Base-by-base conservation (phyloP, 2,329 filamentous ascomycete species). In the Stemphylium vesicarium region DNA sequence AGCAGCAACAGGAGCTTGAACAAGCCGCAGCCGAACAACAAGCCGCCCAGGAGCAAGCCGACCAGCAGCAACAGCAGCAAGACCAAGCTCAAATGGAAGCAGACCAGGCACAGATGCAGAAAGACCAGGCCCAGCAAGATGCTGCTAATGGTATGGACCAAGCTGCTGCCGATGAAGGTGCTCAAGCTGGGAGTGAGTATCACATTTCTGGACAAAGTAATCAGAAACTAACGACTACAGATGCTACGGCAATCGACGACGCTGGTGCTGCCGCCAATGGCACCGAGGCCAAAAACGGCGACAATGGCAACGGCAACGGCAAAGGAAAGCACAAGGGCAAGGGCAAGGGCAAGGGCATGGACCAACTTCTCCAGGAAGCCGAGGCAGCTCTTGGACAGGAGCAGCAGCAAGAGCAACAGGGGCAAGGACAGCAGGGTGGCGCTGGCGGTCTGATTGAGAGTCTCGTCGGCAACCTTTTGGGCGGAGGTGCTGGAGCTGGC, bases 181-280 rank as follows among this genome's bases (percentile, higher is more conserved):
- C 52, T 33, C 43, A 56, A 50, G 60, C 48, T 41, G 55, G 48
- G 43, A 58, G 62, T 60, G 55, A 50, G 57, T 57, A 8, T 26
- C 16, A 36, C 36, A 7, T 11, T 18, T 12, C 24, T 10, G n/a
- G 15, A 12, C 39, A 4, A 39, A 1, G 12, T 4, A 2, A 24
- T 16, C 16, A 16, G 26, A 10, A 32, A 53, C 57, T 47, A 48
- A 45, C 31, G 18, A 24, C 15, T n/a, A 9, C 36, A 57, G 62
- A 60, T 24, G 52, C 47, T 22, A 56, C 62, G 22, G 60, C 31
- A 12, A n/a, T 18, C 9, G 41, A 29, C 32, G 52, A 49, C 29
- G 40, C 40, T 26, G 35, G 20, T 32, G 50, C 50, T 3, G 50
- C 42, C 10, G 35, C 46, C 37, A 36, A 49, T 24, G 31, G 26